Percentiles rank a stretch among this genome's conserved stretches.
phyloP scores from a whole-genome alignment of 345 rosid species.

The Linum usitatissimum region DNA sequence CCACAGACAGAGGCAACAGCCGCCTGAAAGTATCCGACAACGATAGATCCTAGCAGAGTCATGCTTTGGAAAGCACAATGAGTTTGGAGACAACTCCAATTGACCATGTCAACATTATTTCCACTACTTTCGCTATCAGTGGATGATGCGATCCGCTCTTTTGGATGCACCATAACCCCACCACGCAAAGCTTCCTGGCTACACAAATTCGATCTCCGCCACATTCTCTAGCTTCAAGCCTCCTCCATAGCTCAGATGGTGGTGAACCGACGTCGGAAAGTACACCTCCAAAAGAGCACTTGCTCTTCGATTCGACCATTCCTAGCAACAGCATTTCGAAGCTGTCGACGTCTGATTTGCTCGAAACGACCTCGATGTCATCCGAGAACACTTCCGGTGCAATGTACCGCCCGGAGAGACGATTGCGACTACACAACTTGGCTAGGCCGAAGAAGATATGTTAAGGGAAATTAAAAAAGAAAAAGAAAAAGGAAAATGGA shows the following conservation, averaged over 20 bases:
- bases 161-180: constrained; percentile 36
- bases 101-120: constrained; percentile 24
- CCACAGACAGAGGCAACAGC: not conserved
- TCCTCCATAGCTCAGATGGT: constrained; percentile 15
- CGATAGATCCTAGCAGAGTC: not conserved
- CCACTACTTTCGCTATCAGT: constrained; percentile 24
- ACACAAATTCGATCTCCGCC: constrained; percentile 12
- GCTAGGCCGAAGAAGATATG: constrained; percentile 34
- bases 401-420: too few relatives aligned
- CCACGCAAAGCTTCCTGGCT: constrained; percentile 21
- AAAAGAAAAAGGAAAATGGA: too few relatives aligned
- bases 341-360: not conserved
- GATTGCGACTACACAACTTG: constrained; percentile 18
- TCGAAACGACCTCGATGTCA: not conserved
- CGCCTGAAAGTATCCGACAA: not conserved
- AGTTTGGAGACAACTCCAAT: constrained; percentile 24
- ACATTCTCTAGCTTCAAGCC: constrained; percentile 18
- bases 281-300: not conserved
- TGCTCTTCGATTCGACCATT: not conserved
- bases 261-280: constrained; percentile 21
- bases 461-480: too few relatives aligned
- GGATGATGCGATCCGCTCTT: constrained; percentile 25
- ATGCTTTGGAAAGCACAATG: constrained; percentile 15
- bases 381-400: constrained; percentile 3
- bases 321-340: not conserved